phyloP scores from a whole-genome alignment of 352 stramenopile genomes.

The Phytophthora cactorum region DNA sequence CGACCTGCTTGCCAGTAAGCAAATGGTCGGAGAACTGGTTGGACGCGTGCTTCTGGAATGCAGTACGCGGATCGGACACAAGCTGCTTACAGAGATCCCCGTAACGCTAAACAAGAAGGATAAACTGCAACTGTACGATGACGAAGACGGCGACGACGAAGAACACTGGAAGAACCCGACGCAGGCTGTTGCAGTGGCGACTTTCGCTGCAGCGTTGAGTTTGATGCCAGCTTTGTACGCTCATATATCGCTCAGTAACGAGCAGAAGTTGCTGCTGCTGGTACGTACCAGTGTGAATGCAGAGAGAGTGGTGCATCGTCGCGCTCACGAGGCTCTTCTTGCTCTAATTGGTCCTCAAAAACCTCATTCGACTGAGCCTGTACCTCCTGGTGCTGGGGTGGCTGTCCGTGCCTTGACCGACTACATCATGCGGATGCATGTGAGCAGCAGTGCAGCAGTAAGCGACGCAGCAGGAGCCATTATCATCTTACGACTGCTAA shows the following conservation, averaged over 20 bases:
- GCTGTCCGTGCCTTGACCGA: constrained; percentile 67
- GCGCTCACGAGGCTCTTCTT: constrained; percentile 45
- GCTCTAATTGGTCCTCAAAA: constrained; percentile 32
- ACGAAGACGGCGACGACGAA: constrained; percentile 7
- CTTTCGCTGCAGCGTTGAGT: constrained; percentile 51
- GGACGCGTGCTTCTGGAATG: constrained; percentile 75
- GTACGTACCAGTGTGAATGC: constrained; percentile 58
- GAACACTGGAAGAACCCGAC: constrained; percentile 56
- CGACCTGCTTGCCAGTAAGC: constrained; percentile 30
- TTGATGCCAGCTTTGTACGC: constrained; percentile 55
- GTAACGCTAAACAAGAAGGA: constrained; percentile 8
- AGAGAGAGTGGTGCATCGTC: constrained; percentile 43
- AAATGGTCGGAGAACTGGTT: constrained; percentile 62
- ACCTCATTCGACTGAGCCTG: constrained; percentile 8
- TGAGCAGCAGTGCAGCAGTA: constrained; percentile 18
- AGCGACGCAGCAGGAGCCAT: constrained; percentile 35
- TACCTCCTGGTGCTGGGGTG: constrained; percentile 26
- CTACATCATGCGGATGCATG: constrained; percentile 64
- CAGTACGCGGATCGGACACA: constrained; percentile 66
- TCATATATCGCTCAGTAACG: constrained; percentile 53
- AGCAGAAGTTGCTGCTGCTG: constrained; percentile 72
- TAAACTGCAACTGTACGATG: constrained; percentile 4
- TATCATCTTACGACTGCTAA: constrained; percentile 39
- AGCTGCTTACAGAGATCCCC: constrained; percentile 44
- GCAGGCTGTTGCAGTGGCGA: constrained; percentile 53